phyloP scores from a whole-genome alignment of 2,329 filamentous ascomycete species.

The Exserohilum rostratum region DNA sequence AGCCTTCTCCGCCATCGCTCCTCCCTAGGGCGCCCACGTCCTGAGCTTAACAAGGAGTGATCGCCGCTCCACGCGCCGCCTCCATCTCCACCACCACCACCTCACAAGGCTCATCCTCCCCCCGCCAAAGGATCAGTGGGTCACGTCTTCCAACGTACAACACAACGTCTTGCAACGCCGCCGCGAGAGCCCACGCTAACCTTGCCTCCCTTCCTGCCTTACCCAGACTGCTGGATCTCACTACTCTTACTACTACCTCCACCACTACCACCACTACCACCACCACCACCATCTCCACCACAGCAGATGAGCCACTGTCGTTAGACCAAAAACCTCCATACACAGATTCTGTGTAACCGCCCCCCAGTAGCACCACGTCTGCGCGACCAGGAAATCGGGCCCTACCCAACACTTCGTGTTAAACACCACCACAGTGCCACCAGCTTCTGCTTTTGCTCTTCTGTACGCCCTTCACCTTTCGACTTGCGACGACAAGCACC shows the following conservation, averaged over 20 bases:
- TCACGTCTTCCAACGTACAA: slow-evolving; percentile 40
- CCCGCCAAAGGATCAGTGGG: slow-evolving; percentile 26
- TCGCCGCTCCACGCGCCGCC: slow-evolving; percentile 52
- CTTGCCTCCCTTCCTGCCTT: slow-evolving; percentile 19
- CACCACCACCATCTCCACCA: slow-evolving; percentile 38
- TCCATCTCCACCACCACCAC: slow-evolving; percentile 27
- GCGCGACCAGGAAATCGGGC: slow-evolving; percentile 56
- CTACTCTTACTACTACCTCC: too few species aligned
- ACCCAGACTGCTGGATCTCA: slow-evolving; percentile 35
- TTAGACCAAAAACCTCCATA: slow-evolving; percentile 42
- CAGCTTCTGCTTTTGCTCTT: slow-evolving; percentile 45
- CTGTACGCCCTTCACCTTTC: slow-evolving; percentile 50
- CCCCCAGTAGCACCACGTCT: slow-evolving; percentile 53
- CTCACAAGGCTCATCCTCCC: slow-evolving; percentile 28
- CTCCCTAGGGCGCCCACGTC: slow-evolving; percentile 51
- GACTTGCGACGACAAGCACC: slow-evolving; percentile 46
- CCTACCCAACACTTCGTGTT: slow-evolving; percentile 46
- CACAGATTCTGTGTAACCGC: slow-evolving; percentile 47
- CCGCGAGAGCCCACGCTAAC: slow-evolving; percentile 25
- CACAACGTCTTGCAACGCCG: slow-evolving; percentile 41
- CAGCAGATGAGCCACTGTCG: slow-evolving; percentile 34
- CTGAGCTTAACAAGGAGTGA: slow-evolving; percentile 58
- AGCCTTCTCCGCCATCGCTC: slow-evolving; percentile 55
- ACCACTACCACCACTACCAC: slow-evolving; percentile 25
- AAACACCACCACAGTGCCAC: slow-evolving; percentile 46